A percentile compares a stretch with the other conserved stretches of the same genome.
Evolutionary conservation across 345 rosid genomes (phyloP).

Genomic region (Luvunga scandens): DNA sequence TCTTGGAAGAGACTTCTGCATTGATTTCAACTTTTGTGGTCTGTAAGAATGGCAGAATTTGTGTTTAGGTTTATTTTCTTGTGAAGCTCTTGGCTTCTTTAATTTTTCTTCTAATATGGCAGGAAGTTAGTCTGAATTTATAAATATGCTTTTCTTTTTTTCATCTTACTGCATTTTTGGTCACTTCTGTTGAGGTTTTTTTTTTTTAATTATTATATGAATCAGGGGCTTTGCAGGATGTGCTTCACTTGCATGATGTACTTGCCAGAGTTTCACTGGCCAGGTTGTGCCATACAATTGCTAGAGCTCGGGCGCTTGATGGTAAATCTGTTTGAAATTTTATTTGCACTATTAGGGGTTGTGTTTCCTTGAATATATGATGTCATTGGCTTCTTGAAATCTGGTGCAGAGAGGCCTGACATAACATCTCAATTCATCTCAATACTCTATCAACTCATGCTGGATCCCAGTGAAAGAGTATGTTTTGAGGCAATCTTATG

Average conservation of each 20-base stretch:
- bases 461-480: conserved; percentile 99
- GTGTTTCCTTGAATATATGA: conserved; percentile 11
- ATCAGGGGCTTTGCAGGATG: conserved; percentile 98
- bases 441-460: conserved; percentile 88
- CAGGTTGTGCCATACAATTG: conserved; percentile 81
- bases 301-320: conserved; percentile 94
- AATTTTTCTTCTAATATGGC: neutral
- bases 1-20: neutral
- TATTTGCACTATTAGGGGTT: conserved; percentile 11
- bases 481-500: conserved; percentile 97
- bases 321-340: conserved; percentile 45
- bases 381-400: conserved; percentile 23
- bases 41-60: neutral
- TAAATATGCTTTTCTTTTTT: neutral
- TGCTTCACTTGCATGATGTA: conserved; percentile 98
- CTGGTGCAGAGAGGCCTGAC: conserved; percentile 80
- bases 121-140: neutral
- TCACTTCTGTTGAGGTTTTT: conserved; percentile 1
- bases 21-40: neutral
- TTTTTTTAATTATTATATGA: conserved; percentile 20
- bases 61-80: neutral
- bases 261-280: conserved; percentile 97
- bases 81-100: neutral
- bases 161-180: neutral
- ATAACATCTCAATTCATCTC: conserved; percentile 91